A percentile compares a stretch with the other conserved stretches of the same genome.
Evolutionary conservation across 331 rosid genomes (phyloP).

Genomic region (Telfairia occidentalis): DNA sequence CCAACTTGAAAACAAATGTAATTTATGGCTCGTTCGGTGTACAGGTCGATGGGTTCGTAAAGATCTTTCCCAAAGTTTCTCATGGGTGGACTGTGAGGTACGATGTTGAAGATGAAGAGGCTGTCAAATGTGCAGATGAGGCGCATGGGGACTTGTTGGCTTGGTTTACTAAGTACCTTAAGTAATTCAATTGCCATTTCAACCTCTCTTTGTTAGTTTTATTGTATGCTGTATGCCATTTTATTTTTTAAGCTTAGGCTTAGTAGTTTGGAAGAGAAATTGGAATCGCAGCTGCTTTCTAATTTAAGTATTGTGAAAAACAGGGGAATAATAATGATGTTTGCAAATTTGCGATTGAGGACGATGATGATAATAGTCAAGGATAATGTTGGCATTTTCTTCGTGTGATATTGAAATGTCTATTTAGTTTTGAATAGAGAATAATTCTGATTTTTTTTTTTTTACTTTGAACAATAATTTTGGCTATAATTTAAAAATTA

Average conservation of each 20-base stretch:
- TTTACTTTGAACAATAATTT: neutral
- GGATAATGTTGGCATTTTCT: neutral
- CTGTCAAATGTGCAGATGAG: conserved; percentile 49
- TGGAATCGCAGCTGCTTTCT: neutral
- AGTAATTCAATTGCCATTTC: conserved; percentile 18
- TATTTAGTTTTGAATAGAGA: neutral
- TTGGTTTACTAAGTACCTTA: conserved; percentile 43
- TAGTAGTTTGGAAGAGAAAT: neutral
- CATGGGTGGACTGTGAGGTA: conserved; percentile 77
- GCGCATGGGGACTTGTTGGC: conserved; percentile 44
- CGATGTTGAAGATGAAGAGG: conserved; percentile 31
- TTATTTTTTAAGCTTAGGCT: neutral
- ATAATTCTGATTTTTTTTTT: neutral
- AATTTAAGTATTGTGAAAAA: neutral
- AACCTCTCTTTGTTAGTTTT: neutral
- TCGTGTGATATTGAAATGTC: neutral
- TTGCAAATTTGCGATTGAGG: neutral
- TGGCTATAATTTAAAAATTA: neutral
- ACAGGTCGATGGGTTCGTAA: conserved; percentile 46
- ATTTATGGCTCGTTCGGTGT: neutral
- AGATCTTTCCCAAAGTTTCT: conserved; percentile 40
- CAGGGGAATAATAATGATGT: neutral
- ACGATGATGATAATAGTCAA: neutral
- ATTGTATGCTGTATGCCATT: neutral
- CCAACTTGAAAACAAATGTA: neutral